Conservation (phyloP, 768 basidiomycete species). For the Neoboletus subvelutipes region DNA sequence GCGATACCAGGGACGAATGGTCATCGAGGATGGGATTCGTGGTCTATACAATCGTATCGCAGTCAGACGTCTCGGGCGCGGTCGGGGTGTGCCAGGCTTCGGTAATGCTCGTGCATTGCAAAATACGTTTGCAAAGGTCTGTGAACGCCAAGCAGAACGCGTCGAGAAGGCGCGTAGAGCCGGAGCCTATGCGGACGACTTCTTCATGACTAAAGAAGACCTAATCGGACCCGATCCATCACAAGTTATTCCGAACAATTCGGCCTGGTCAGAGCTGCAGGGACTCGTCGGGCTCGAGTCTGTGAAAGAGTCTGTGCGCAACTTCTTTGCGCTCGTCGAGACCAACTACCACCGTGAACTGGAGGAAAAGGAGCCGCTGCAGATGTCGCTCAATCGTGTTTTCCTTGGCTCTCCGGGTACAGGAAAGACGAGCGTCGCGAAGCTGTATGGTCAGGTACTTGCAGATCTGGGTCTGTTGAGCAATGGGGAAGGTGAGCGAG, state of each 20-base stretch:
- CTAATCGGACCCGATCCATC: constrained; percentile 67
- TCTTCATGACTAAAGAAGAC: constrained; percentile 51
- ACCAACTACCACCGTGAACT: constrained; percentile 64
- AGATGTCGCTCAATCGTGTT: constrained; percentile 59
- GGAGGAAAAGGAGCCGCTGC: constrained; percentile 49
- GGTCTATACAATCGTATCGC: constrained; percentile 51
- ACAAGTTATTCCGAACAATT: constrained; percentile 42
- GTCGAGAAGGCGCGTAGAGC: constrained; percentile 40
- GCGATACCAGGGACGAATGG: constrained; percentile 50
- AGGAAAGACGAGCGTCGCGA: constrained; percentile 70
- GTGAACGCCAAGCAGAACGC: constrained; percentile 54
- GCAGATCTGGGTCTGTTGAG: constrained; percentile 63
- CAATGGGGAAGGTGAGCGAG: constrained; percentile 60
- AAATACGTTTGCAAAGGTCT: constrained; percentile 46
- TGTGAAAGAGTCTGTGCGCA: constrained; percentile 55
- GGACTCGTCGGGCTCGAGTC: constrained; percentile 51
- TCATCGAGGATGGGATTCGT: constrained; percentile 49
- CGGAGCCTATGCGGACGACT: constrained; percentile 47
- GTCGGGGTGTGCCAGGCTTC: constrained; percentile 46
- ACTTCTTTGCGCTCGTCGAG: constrained; percentile 45
- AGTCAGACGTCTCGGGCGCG: constrained; percentile 16
- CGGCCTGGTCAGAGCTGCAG: constrained; percentile 53
- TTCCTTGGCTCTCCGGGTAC: constrained; percentile 71
- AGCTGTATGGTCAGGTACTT: constrained; percentile 63
- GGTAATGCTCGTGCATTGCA: constrained; percentile 66